phyloP scores from a whole-genome alignment of 2,329 filamentous ascomycete genomes.

The Pyrenophora tritici-repentis region DNA sequence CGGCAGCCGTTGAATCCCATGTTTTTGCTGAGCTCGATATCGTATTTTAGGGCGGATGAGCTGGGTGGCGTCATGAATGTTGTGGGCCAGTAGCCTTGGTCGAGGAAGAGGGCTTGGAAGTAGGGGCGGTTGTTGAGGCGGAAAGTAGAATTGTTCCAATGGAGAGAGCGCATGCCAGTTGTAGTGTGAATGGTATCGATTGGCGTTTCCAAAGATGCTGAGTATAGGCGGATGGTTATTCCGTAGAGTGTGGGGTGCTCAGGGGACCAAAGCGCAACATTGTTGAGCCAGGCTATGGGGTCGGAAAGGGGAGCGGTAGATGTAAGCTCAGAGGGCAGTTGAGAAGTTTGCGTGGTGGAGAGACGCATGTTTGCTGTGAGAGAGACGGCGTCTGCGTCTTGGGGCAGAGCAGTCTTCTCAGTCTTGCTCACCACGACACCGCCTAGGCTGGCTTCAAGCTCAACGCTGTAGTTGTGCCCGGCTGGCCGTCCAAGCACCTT shows the following conservation, averaged over 20 bases:
- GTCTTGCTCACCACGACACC: conserved; percentile 55
- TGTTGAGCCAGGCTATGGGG: conserved; percentile 56
- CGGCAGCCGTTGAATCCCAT: conserved; percentile 70
- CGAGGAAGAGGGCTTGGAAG: conserved; percentile 65
- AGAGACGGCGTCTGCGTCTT: conserved; percentile 56
- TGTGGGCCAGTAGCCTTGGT: conserved; percentile 68
- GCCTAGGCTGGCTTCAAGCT: conserved; percentile 59
- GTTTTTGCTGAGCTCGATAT: conserved; percentile 62
- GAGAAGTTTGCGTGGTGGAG: conserved; percentile 48
- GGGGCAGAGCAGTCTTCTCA: conserved; percentile 51
- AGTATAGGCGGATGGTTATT: conserved; percentile 58
- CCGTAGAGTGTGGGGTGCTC: conserved; percentile 63
- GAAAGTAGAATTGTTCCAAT: conserved; percentile 66
- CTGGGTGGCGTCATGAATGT: conserved; percentile 65
- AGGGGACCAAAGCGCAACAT: conserved; percentile 66
- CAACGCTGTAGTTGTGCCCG: conserved; percentile 55
- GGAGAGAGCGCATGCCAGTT: conserved; percentile 64
- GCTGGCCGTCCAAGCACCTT: conserved; percentile 56
- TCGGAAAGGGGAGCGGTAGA: conserved; percentile 43
- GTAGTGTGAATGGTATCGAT: conserved; percentile 65
- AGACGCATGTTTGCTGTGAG: conserved; percentile 58
- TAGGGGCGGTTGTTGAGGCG: conserved; percentile 63
- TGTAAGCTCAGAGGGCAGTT: conserved; percentile 46
- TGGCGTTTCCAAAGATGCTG: conserved; percentile 42
- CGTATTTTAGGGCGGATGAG: conserved; percentile 52